Evolutionary conservation across 78 protist genomes (phyloP), one percentile per base, ranked within the genome.

Genomic region (Isochrysis galbana): DNA sequence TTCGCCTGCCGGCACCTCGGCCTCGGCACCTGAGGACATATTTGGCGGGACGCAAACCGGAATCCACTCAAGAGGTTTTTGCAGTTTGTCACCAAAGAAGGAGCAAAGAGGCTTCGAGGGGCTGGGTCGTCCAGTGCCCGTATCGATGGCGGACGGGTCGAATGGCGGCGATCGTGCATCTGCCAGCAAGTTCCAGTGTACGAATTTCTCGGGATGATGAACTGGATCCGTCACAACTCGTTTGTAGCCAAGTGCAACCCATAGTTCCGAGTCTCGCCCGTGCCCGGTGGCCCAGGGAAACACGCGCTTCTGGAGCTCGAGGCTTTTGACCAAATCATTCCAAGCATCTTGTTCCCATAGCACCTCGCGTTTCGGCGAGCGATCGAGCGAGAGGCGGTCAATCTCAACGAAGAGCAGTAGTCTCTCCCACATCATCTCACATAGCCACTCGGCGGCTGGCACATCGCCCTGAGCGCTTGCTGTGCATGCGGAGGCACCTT

Each of bases 321-420:
- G 10, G 46, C 46, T 36, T 46, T 77, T 77, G 47, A 46, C 84
- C 32, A 77, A 29, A 29, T 77, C 84, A 46, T 77, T 77, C 84
- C 84, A 39, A 2, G 26, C 84, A 46, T 77, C 84, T 29, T 77
- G 84, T 17, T 77, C 84, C 84, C 84, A 77, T 46, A 77, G 84
- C 29, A 77, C 84, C 84, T 77, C 84, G 34, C 84, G 84, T 46
- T 17, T 39, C 44, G 84, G 84, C 47, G 44, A 39, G 47, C 3
- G n/a, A 46, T 23, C 17, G 46, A 77, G 84, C 84, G 84, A 2
- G 0, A 11, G 0, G 1, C 47, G 47, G 47, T 39, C 47, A 25
- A 77, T 2, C n/a, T 77, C 84, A 7, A 77, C 48, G 84, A 77
- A 77, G 46, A 77, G 84, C n/a, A 23, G 47, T 23, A 77, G 5